Evolutionary conservation across 805 yeast genomes (phyloP), one percentile per base, ranked within the genome.

Genomic region (Phaffomyces opuntiae): DNA sequence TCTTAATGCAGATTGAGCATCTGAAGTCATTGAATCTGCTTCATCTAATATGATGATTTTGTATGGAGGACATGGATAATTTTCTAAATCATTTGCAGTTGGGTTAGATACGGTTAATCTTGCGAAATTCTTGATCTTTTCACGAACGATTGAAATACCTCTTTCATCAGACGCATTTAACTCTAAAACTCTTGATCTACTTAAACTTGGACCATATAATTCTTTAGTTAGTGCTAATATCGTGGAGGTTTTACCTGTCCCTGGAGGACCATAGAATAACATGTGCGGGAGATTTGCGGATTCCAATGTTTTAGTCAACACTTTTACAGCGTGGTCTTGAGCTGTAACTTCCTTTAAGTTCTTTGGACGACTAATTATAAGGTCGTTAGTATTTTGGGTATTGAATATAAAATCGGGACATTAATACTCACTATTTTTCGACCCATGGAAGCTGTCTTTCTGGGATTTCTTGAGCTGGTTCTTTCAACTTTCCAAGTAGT

Each of bases 1-100:
- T 68, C 99, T 79, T 52, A 93, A 72, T 1, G 99, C 99, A 45
- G 89, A 79, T 62, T 93, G 99, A 0, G 99, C 99, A 56, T 88
- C 97, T 38, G 87, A 77, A 9, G 99, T 93, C 97, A 93, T 93
- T 12, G 96, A 87, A 64, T 93, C 97, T 1, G 97, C 97, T 65
- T 90, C 97, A 68, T 90, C 97, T 44, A 93, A 67, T 38, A 93
- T 87, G 52, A 93, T 84, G 56, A 93, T 80, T 62, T 93, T 93
- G 66, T 87, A 93, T 6, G 98, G 97, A 1, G 99, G 98, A 61
- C 98, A 91, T 2, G 98, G 96, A 66, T 89, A 90, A 17, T 80
- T 75, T 36, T 69, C 77, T 42, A 76, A 64, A 55, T 85, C 93
- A 36, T 80, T 83, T 14, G 73, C 69, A 1, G 85, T 61, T 1